Evolutionary conservation across 306 rosid genomes (phyloP).

Genomic region (Begonia loranthoides): DNA sequence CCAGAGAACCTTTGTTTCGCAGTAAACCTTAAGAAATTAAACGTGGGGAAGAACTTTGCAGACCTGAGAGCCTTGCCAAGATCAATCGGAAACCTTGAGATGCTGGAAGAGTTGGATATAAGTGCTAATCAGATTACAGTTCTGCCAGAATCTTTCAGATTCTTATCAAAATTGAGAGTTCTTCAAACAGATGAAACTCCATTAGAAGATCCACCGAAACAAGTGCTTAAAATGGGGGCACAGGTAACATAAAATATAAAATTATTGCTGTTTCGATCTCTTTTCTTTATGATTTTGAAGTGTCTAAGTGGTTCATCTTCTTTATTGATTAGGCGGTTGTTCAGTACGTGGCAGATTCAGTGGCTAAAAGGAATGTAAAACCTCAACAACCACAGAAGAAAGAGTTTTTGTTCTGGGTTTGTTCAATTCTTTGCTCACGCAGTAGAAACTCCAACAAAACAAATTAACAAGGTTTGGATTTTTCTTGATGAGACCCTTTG

Average conservation of each 20-base stretch:
- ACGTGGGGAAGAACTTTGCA: slow-evolving; percentile 81
- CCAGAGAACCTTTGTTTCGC: slow-evolving; percentile 90
- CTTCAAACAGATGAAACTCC: slow-evolving; percentile 77
- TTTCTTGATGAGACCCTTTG: too few species aligned
- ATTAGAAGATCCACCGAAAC: slow-evolving; percentile 82
- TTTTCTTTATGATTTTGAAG: too few species aligned
- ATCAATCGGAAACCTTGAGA: slow-evolving; percentile 75
- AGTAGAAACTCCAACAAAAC: neutral
- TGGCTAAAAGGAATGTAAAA: slow-evolving; percentile 41
- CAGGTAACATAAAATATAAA: slow-evolving; percentile 26
- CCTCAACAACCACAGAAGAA: slow-evolving; percentile 39
- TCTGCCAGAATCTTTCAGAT: slow-evolving; percentile 58
- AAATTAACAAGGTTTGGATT: too few species aligned
- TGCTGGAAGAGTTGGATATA: slow-evolving; percentile 89
- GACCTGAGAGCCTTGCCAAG: slow-evolving; percentile 59
- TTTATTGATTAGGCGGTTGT: slow-evolving; percentile 57
- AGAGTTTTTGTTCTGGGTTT: neutral
- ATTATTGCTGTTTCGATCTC: too few species aligned
- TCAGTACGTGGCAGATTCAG: slow-evolving; percentile 59
- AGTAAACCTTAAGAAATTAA: slow-evolving; percentile 66
- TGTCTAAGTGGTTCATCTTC: neutral
- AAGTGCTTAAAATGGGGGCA: slow-evolving; percentile 61
- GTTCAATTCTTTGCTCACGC: neutral
- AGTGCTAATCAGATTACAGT: slow-evolving; percentile 73
- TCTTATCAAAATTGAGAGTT: slow-evolving; percentile 49